Base-by-base conservation (phyloP, 2,329 filamentous ascomycete genomes). In the Ascosphaera aggregata region DNA sequence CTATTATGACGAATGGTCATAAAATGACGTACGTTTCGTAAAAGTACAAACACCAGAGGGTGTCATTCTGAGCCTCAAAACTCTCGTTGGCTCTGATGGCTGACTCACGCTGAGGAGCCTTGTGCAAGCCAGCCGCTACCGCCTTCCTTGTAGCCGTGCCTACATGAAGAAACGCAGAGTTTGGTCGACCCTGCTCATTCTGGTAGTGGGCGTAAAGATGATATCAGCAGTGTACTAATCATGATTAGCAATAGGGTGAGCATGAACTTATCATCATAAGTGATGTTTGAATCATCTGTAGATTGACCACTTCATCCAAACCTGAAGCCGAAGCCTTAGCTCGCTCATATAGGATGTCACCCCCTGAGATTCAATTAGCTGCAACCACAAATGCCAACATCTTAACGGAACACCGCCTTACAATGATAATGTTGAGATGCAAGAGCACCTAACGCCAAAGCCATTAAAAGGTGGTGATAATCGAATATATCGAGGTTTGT, bases 181-280 rank as follows among this genome's bases (percentile, higher is more conserved):
- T 63, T 2, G 60, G 60, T 1, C 56, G 48, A 1, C 59, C 60
- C 41, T 56, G 54, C 41, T 63, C 61, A n/a, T 53, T 55, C 34
- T 63, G 59, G 36, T 56, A 61, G 44, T 60, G 58, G 15, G 52
- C 57, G 59, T 63, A 43, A 42, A 40, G 8, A 17, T 3, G 24
- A 41, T 38, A 41, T 47, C 36, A 39, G 5, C 44, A 46, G 9
- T 45, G 43, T 20, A 31, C 8, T 9, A 13, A 16, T 11, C 2
- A 2, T 15, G 4, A 15, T 7, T 9, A 13, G 13, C 3, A 3
- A 9, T 2, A 7, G 1, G 5, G 3, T 2, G 27, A 27, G 34
- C 24, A 44, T 7, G 19, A n/a, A 57, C 60, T 60, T 59, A 63
- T 63, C 58, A 63, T 61, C 20, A 63, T 48, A 11, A 62, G 44